These are phyloP conservation scores for Pythium brachiatum DNA, from an alignment of 352 stramenopile species.

Conservation along the genomic window DNA sequence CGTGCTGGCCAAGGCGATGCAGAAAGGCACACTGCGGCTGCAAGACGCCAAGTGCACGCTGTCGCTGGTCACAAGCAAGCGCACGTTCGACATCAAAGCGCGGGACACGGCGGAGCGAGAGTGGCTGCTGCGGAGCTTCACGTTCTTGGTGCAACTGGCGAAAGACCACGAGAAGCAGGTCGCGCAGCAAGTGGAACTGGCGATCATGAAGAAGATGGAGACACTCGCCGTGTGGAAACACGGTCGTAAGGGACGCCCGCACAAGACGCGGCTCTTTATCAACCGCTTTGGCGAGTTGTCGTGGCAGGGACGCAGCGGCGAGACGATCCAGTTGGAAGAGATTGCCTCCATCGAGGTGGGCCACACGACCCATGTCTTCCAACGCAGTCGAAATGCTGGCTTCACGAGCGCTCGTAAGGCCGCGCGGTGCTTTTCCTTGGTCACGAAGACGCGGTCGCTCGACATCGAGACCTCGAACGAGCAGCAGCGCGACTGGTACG, in stretches of 20 bases:
- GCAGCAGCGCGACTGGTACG: conserved; percentile 79
- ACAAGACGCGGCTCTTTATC: conserved; percentile 82
- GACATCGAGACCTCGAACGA: conserved; percentile 77
- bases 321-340: conserved; percentile 77
- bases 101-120: conserved; percentile 66
- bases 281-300: conserved; percentile 84
- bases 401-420: conserved; percentile 30
- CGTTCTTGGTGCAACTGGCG: conserved; percentile 71
- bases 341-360: conserved; percentile 57
- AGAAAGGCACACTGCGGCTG: conserved; percentile 62
- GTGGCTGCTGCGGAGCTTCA: conserved; percentile 72
- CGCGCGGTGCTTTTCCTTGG: conserved; percentile 66
- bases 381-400: conserved; percentile 35
- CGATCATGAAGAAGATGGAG: conserved; percentile 86
- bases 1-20: conserved; percentile 57
- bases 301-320: conserved; percentile 73
- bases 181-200: conserved; percentile 74
- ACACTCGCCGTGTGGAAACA: conserved; percentile 72
- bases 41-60: conserved; percentile 71
- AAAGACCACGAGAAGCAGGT: conserved; percentile 71
- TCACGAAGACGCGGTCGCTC: conserved; percentile 58
- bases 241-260: conserved; percentile 64
- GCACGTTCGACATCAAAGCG: conserved; percentile 75
- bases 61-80: conserved; percentile 68
- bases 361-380: conserved; percentile 64